Percentiles rank a stretch among this genome's conserved stretches.
These are phyloP conservation scores for Colletotrichum eremochloae DNA, from an alignment of 2,329 filamentous ascomycete species.

Conservation along the genomic window DNA sequence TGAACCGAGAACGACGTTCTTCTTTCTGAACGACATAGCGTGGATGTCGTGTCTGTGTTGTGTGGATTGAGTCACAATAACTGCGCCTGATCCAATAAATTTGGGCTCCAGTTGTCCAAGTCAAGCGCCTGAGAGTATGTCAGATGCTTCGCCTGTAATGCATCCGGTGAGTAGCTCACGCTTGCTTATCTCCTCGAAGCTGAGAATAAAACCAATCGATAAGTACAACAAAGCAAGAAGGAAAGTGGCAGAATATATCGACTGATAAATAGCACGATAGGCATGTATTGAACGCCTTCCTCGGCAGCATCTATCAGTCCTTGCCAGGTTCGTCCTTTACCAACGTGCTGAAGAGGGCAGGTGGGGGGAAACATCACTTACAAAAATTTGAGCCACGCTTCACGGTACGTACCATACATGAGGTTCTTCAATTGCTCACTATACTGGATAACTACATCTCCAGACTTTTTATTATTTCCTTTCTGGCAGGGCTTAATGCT, in stretches of 20 bases:
- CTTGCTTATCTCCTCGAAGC: not conserved
- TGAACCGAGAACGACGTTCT: conserved; percentile 65
- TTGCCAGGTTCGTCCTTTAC: conserved; percentile 31
- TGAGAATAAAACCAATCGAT: not conserved
- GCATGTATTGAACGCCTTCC: not conserved
- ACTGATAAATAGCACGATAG: not conserved
- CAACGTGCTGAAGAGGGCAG: conserved; percentile 44
- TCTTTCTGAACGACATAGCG: conserved; percentile 70
- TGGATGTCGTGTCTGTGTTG: not conserved
- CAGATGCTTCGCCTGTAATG: not conserved
- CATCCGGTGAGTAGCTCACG: not conserved
- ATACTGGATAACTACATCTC: conserved; percentile 15
- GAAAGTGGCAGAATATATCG: too few relatives aligned
- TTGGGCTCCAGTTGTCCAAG: not conserved
- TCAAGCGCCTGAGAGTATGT: not conserved
- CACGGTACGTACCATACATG: not conserved
- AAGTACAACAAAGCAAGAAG: not conserved
- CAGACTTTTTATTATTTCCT: conserved; percentile 12
- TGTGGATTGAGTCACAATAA: not conserved
- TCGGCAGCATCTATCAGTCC: not conserved
- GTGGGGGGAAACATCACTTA: conserved; percentile 42
- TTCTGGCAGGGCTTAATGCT: not conserved
- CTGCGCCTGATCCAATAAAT: not conserved
- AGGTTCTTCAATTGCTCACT: conserved; percentile 12
- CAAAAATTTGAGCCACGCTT: conserved; percentile 34